A percentile compares a stretch with the other conserved stretches of the same genome.
Conservation (phyloP, 805 yeast species). For the Lachancea lanzarotensis region DNA sequence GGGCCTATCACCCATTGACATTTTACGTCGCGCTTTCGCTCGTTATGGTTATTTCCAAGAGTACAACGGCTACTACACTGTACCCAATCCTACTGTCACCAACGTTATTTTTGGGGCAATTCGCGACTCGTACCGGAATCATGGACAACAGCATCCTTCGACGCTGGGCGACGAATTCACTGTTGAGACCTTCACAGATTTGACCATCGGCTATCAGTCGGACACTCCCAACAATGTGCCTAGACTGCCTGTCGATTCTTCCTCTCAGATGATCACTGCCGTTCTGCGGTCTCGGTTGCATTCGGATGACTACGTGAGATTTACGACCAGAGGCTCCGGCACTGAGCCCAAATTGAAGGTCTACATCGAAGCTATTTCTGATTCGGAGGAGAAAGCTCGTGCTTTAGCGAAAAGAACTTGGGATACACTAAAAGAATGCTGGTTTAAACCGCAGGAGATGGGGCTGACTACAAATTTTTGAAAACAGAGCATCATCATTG, state of each 20-base stretch:
- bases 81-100: slow-evolving; percentile 49
- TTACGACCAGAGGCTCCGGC: slow-evolving; percentile 91
- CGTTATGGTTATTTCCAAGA: slow-evolving; percentile 79
- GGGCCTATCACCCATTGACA: slow-evolving; percentile 35
- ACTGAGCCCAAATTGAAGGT: slow-evolving; percentile 94
- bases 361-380: slow-evolving; percentile 71
- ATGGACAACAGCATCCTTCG: slow-evolving; percentile 34
- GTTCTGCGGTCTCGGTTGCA: slow-evolving; percentile 17
- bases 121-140: slow-evolving; percentile 29
- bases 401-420: slow-evolving; percentile 58
- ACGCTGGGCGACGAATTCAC: slow-evolving; percentile 46
- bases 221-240: slow-evolving; percentile 54
- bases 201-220: slow-evolving; percentile 78
- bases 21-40: slow-evolving; percentile 51
- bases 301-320: slow-evolving; percentile 46
- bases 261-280: slow-evolving; percentile 84
- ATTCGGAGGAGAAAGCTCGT: slow-evolving; percentile 41
- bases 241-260: slow-evolving; percentile 57
- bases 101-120: slow-evolving; percentile 49
- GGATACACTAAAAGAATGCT: slow-evolving; percentile 47
- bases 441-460: slow-evolving; percentile 61
- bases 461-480: slow-evolving; percentile 31
- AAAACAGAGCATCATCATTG: no score
- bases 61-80: slow-evolving; percentile 77
- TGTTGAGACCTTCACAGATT: slow-evolving; percentile 70